Conservation (phyloP, 192 early-diverging fungal species). For the Dissophora ornata region DNA sequence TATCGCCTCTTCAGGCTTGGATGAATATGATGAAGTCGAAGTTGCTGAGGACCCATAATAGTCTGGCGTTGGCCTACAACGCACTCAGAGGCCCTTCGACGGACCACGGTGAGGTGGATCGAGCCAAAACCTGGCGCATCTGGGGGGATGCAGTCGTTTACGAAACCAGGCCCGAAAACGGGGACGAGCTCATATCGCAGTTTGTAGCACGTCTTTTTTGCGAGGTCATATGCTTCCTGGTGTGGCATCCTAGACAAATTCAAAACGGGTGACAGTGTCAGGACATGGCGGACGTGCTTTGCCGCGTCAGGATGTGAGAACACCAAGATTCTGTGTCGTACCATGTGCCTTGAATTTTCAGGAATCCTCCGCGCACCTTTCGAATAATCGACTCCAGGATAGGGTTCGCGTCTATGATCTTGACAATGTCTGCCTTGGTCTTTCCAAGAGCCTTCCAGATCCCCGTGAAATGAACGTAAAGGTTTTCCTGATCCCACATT, state of each 20-base stretch:
- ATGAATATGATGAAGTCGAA: conserved; percentile 48
- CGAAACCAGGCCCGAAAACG: conserved; percentile 44
- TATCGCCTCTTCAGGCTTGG: conserved; percentile 43
- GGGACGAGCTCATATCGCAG: conserved; percentile 47
- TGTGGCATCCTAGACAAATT: conserved; percentile 55
- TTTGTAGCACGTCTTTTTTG: conserved; percentile 51
- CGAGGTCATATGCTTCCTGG: conserved; percentile 46
- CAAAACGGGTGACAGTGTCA: too few species aligned
- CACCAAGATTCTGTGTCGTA: too few species aligned
- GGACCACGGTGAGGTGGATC: conserved; percentile 40
- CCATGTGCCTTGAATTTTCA: conserved; percentile 73
- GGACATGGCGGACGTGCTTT: too few species aligned
- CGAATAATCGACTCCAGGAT: conserved; percentile 62
- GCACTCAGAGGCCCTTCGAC: conserved; percentile 48
- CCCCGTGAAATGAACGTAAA: conserved; percentile 70
- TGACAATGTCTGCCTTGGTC: conserved; percentile 70
- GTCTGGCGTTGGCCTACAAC: conserved; percentile 38
- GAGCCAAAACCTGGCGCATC: conserved; percentile 45
- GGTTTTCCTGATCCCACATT: conserved; percentile 73
- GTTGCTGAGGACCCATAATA: conserved; percentile 31
- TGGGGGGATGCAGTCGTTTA: conserved; percentile 52
- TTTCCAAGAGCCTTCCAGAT: conserved; percentile 72
- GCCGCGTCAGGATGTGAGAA: too few species aligned
- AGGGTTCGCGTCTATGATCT: conserved; percentile 69
- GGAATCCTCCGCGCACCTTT: conserved; percentile 69